phyloP scores from a whole-genome alignment of 306 rosid genomes.

The Hippophae tibetana region DNA sequence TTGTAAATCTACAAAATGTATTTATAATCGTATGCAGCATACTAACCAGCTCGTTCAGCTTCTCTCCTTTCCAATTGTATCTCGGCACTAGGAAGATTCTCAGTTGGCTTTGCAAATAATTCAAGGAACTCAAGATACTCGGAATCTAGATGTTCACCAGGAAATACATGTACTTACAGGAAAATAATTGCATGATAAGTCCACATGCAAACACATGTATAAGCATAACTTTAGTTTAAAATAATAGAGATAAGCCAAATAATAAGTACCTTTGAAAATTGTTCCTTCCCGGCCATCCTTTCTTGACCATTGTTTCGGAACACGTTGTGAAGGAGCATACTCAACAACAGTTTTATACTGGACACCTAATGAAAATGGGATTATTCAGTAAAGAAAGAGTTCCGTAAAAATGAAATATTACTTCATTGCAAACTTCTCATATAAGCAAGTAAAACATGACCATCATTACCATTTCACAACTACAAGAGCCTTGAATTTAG shows the following conservation, averaged over 20 bases:
- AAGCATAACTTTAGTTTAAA: slow-evolving; percentile 2
- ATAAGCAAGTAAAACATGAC: slow-evolving; percentile 6
- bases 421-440: neutral
- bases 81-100: slow-evolving; percentile 82
- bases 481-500: neutral
- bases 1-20: slow-evolving; percentile 1
- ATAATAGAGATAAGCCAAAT: neutral
- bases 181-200: slow-evolving; percentile 21
- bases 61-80: slow-evolving; percentile 73
- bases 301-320: slow-evolving; percentile 50
- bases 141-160: slow-evolving; percentile 52
- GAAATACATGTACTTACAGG: slow-evolving; percentile 35
- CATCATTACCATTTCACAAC: slow-evolving; percentile 2
- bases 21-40: neutral
- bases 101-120: slow-evolving; percentile 53
- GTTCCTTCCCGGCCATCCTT: slow-evolving; percentile 70
- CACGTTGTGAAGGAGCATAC: slow-evolving; percentile 73
- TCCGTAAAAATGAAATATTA: neutral
- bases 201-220: slow-evolving; percentile 13
- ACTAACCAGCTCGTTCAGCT: slow-evolving; percentile 66
- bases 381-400: neutral
- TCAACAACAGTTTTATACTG: slow-evolving; percentile 61
- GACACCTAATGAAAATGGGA: slow-evolving; percentile 29
- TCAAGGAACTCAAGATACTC: slow-evolving; percentile 71
- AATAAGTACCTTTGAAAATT: slow-evolving; percentile 41